These are phyloP conservation scores for Globisporangium acanthophoron DNA, from an alignment of 352 stramenopile species.

Conservation along the genomic window DNA sequence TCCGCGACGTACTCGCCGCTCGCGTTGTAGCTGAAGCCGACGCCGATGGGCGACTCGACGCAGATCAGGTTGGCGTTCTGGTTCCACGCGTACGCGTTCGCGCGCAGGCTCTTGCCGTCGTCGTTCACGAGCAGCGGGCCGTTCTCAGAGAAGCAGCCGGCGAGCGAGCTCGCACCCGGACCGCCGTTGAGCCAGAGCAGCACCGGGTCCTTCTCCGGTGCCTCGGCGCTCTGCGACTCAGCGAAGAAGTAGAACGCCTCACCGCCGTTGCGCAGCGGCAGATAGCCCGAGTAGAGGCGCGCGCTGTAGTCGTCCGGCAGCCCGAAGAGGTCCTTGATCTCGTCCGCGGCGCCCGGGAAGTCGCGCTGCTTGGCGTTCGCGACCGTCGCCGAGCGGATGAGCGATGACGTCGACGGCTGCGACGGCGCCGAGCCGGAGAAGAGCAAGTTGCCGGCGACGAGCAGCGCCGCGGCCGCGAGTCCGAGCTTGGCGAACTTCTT, in stretches of 20 bases:
- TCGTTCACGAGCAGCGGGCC: slow-evolving; percentile 59
- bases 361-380: too few species aligned
- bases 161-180: slow-evolving; percentile 50
- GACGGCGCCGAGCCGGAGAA: slow-evolving; percentile 3
- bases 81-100: slow-evolving; percentile 59
- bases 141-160: slow-evolving; percentile 63
- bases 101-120: slow-evolving; percentile 34
- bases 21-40: slow-evolving; percentile 62
- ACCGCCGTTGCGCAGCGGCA: slow-evolving; percentile 44
- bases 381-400: too few species aligned
- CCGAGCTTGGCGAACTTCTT: slow-evolving; percentile 11
- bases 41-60: slow-evolving; percentile 56
- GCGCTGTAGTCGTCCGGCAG: slow-evolving; percentile 44
- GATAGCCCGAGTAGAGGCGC: slow-evolving; percentile 55
- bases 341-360: slow-evolving; percentile 36
- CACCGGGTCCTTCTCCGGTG: slow-evolving; percentile 35
- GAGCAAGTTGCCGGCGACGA: slow-evolving; percentile 10
- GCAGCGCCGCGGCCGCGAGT: slow-evolving; percentile 1
- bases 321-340: slow-evolving; percentile 37
- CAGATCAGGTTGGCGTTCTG: slow-evolving; percentile 47
- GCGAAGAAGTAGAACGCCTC: slow-evolving; percentile 69
- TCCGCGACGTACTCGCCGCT: slow-evolving; percentile 62
- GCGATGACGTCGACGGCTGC: not conserved
- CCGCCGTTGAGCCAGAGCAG: slow-evolving; percentile 70
- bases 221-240: slow-evolving; percentile 43